Percentiles rank a stretch among this genome's conserved stretches.
phyloP scores from a whole-genome alignment of 805 yeast genomes.

The Lachancea fermentati region DNA sequence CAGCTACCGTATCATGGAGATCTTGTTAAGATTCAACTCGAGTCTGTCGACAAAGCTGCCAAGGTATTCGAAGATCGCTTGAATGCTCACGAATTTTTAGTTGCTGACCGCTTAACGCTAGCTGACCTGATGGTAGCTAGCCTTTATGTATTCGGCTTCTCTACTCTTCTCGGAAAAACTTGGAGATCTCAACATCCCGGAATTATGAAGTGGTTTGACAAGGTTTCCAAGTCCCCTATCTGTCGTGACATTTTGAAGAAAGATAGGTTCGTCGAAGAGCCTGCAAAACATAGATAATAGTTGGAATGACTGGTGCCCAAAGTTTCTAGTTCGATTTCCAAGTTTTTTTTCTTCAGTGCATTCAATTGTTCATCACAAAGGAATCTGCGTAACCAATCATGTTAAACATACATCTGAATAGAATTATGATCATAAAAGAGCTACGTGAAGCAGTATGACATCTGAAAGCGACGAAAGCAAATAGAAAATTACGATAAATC shows the following conservation, averaged over 20 bases:
- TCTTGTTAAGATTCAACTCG: conserved; percentile 42
- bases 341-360: no score
- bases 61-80: conserved; percentile 51
- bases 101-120: conserved; percentile 56
- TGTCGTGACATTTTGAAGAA: conserved; percentile 44
- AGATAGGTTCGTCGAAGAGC: conserved; percentile 56
- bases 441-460: no score
- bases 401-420: no score
- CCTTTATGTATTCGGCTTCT: conserved; percentile 49
- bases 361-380: no score
- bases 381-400: no score
- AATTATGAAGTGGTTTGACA: conserved; percentile 65
- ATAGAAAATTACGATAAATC: no score
- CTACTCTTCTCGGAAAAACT: conserved; percentile 52
- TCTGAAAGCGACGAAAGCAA: no score
- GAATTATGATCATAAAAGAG: no score
- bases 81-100: conserved; percentile 58
- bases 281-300: no score
- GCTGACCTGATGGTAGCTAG: conserved; percentile 62
- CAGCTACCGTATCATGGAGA: conserved; percentile 73
- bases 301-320: no score
- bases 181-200: conserved; percentile 63
- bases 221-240: conserved; percentile 41
- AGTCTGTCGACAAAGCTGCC: conserved; percentile 36
- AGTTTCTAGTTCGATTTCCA: no score